Conservation (phyloP, 1,139 yeast genomes). For the Taiozyma sp. region DNA sequence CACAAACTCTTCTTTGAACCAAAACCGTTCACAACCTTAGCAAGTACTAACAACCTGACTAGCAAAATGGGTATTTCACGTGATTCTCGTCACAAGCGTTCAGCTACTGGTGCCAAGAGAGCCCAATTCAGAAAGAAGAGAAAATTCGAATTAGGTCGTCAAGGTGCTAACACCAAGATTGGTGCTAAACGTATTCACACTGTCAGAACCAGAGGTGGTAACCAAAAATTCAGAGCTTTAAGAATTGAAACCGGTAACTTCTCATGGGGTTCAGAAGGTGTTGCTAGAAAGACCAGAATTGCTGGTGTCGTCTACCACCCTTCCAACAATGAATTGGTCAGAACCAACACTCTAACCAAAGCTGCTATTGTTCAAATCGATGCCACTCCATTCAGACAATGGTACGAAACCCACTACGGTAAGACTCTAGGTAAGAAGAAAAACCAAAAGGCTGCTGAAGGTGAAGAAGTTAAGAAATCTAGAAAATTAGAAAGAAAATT, state of each 20-base stretch:
- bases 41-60: conserved; percentile 10
- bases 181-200: conserved; percentile 99
- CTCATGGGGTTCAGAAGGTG: conserved; percentile 99
- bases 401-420: conserved; percentile 99
- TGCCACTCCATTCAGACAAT: conserved; percentile 99
- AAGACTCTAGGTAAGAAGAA: conserved; percentile 75
- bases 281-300: conserved; percentile 98
- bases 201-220: conserved; percentile 99
- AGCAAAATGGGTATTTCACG: conserved; percentile 97
- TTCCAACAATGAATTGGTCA: conserved; percentile 98
- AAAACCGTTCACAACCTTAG: too few relatives aligned
- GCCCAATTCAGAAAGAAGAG: conserved; percentile 99
- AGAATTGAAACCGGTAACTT: conserved; percentile 99
- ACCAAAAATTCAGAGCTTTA: conserved; percentile 99
- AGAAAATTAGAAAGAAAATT: conserved; percentile 86
- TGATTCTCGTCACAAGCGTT: conserved; percentile 99
- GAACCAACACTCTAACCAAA: conserved; percentile 99
- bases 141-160: conserved; percentile 99
- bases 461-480: conserved; percentile 59
- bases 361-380: conserved; percentile 98
- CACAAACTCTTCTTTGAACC: too few relatives aligned
- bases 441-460: conserved; percentile 35
- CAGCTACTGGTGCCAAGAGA: conserved; percentile 99
- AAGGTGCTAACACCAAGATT: conserved; percentile 98
- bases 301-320: conserved; percentile 98